These are phyloP conservation scores for Boletus fagicola DNA, from an alignment of 768 basidiomycete species.

Conservation along the genomic window DNA sequence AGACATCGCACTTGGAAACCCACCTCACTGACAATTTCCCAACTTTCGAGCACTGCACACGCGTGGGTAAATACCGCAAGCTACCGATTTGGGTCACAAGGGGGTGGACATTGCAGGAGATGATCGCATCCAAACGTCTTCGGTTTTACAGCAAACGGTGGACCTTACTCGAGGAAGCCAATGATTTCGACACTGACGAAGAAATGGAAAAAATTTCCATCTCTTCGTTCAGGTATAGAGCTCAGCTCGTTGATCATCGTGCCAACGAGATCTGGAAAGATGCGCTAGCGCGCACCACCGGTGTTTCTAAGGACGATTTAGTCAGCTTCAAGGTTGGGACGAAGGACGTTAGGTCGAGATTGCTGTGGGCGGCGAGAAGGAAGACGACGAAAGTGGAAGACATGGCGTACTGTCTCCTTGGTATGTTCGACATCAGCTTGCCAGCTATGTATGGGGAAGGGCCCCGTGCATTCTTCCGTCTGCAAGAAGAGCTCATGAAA, in stretches of 20 bases:
- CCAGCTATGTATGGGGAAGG: constrained; percentile 31
- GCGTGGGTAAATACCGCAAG: constrained; percentile 5
- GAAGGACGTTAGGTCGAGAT: constrained; percentile 16
- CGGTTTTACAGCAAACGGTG: constrained; percentile 29
- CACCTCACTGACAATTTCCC: constrained; percentile 15
- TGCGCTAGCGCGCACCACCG: constrained; percentile 18
- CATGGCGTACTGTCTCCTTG: constrained; percentile 31
- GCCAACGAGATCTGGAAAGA: constrained; percentile 8
- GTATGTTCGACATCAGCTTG: constrained; percentile 30
- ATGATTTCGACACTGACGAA: constrained; percentile 16
- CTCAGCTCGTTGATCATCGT: constrained; percentile 23
- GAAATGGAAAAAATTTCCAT: constrained; percentile 8
- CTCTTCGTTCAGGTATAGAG: constrained; percentile 20
- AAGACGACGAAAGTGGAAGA: constrained; percentile 30
- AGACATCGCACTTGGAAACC: constrained; percentile 5
- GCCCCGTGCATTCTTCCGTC: constrained; percentile 25
- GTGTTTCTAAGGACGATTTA: constrained; percentile 8
- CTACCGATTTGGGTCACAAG: constrained; percentile 21
- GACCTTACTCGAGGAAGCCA: constrained; percentile 25
- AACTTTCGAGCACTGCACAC: neutral
- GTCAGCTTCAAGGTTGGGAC: constrained; percentile 15
- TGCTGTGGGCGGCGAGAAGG: constrained; percentile 31
- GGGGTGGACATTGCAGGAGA: constrained; percentile 31
- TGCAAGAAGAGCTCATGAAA: constrained; percentile 31
- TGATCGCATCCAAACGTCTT: constrained; percentile 27